phyloP scores from a whole-genome alignment of 768 basidiomycete genomes.

The Filobasidium wieringae region DNA sequence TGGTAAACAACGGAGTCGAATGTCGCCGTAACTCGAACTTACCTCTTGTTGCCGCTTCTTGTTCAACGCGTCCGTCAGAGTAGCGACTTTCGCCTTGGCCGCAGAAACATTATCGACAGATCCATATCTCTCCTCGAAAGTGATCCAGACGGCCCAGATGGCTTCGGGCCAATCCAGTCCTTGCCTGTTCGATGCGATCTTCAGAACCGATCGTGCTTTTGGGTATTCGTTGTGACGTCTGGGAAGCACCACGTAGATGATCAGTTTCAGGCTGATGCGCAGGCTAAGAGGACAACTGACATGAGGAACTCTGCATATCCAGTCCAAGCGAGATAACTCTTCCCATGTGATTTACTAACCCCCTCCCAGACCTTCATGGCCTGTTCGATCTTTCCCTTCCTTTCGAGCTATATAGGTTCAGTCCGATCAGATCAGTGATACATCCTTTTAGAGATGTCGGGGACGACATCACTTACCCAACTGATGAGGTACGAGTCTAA shows the following conservation, averaged over 20 bases:
- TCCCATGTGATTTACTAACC: slow-evolving; percentile 56
- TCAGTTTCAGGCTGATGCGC: background rate
- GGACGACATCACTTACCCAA: slow-evolving; percentile 47
- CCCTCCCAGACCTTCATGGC: slow-evolving; percentile 49
- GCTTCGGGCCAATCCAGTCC: slow-evolving; percentile 86
- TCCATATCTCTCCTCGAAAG: slow-evolving; percentile 79
- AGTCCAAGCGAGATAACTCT: slow-evolving; percentile 63
- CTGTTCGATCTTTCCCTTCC: slow-evolving; percentile 22
- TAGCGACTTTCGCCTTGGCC: slow-evolving; percentile 17
- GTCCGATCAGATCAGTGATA: background rate
- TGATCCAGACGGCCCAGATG: slow-evolving; percentile 76
- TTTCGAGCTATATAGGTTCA: slow-evolving; percentile 18
- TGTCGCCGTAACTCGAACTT: slow-evolving; percentile 37
- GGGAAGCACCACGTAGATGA: background rate
- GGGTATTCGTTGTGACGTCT: slow-evolving; percentile 40
- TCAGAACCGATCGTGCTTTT: slow-evolving; percentile 56
- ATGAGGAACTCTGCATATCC: slow-evolving; percentile 61
- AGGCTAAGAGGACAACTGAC: slow-evolving; percentile 41
- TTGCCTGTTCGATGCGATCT: slow-evolving; percentile 55
- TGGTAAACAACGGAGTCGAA: slow-evolving; percentile 4
- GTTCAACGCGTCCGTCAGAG: slow-evolving; percentile 15
- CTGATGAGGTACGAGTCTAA: slow-evolving; percentile 72
- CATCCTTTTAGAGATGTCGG: background rate
- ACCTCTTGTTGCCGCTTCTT: slow-evolving; percentile 33
- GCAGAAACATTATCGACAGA: slow-evolving; percentile 46